Conservation (phyloP, 2,329 filamentous ascomycete species). For the Fusarium subglutinans region DNA sequence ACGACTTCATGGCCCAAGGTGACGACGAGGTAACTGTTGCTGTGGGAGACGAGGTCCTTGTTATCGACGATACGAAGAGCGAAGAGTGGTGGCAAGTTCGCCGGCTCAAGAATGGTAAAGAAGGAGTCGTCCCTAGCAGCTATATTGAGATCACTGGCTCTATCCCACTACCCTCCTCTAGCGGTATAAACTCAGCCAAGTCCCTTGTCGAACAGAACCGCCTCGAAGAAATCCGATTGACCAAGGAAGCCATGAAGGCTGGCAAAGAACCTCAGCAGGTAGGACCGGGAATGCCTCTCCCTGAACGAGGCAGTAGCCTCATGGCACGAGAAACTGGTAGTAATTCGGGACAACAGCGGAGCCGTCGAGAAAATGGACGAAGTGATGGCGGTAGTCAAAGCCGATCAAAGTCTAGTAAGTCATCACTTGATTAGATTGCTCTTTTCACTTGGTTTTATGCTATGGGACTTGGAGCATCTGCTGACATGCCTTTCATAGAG, state of each 20-base stretch:
- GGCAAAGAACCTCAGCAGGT: conserved; percentile 69
- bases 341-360: conserved; percentile 76
- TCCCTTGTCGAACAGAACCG: conserved; percentile 81
- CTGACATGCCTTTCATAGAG: conserved; percentile 60
- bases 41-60: conserved; percentile 87
- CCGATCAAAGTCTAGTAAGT: conserved; percentile 76
- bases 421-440: not conserved
- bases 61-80: conserved; percentile 90
- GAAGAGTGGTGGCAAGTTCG: conserved; percentile 99
- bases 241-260: conserved; percentile 79
- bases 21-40: conserved; percentile 95
- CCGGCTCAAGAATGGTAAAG: conserved; percentile 88
- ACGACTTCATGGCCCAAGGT: conserved; percentile 96
- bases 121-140: conserved; percentile 95
- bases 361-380: conserved; percentile 72
- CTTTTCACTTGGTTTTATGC: not conserved
- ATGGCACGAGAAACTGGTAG: conserved; percentile 72
- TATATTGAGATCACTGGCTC: conserved; percentile 90
- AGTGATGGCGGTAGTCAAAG: conserved; percentile 62
- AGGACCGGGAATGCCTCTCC: conserved; percentile 79
- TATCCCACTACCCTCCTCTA: conserved; percentile 59
- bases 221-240: conserved; percentile 83
- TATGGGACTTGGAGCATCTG: not conserved
- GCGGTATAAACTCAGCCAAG: conserved; percentile 60
- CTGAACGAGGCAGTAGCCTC: conserved; percentile 82